Conservation (phyloP, 192 early-diverging fungal genomes). For the Podila clonocystis region DNA sequence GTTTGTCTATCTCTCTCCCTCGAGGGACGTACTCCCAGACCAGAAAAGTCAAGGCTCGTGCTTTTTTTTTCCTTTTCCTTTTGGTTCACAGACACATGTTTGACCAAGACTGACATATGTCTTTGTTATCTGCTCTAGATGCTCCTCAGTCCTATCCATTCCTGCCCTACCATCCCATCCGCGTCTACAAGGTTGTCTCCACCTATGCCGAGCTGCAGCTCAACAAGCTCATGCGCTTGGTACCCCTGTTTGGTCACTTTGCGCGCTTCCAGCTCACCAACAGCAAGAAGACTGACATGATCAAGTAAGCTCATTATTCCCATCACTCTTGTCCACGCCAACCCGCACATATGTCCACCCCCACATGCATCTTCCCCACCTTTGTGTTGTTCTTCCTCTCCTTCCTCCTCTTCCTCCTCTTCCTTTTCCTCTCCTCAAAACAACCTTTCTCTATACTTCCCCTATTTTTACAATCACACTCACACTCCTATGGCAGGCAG, state of each 20-base stretch:
- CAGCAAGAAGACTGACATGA: conserved; percentile 45
- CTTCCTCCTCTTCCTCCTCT: not conserved
- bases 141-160: conserved; percentile 45
- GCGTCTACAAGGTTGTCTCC: conserved; percentile 51
- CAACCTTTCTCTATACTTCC: not conserved
- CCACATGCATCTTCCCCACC: not conserved
- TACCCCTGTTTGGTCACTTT: conserved; percentile 50
- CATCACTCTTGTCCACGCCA: too few relatives aligned
- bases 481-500: too few relatives aligned
- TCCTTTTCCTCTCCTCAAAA: not conserved
- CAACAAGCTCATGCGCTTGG: conserved; percentile 45
- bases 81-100: not conserved
- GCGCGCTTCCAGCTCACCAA: conserved; percentile 52
- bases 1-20: too few relatives aligned
- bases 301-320: conserved; percentile 37
- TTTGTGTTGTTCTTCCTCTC: not conserved
- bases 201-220: conserved; percentile 44
- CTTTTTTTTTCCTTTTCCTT: not conserved
- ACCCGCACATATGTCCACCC: too few relatives aligned
- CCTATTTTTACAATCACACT: not conserved
- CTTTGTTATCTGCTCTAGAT: conserved; percentile 5
- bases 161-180: conserved; percentile 47
- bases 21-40: not conserved
- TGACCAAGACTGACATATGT: not conserved
- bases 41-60: not conserved